These are phyloP conservation scores for Strobilomyces echinocephalus DNA, from an alignment of 768 basidiomycete genomes.

Conservation along the genomic window DNA sequence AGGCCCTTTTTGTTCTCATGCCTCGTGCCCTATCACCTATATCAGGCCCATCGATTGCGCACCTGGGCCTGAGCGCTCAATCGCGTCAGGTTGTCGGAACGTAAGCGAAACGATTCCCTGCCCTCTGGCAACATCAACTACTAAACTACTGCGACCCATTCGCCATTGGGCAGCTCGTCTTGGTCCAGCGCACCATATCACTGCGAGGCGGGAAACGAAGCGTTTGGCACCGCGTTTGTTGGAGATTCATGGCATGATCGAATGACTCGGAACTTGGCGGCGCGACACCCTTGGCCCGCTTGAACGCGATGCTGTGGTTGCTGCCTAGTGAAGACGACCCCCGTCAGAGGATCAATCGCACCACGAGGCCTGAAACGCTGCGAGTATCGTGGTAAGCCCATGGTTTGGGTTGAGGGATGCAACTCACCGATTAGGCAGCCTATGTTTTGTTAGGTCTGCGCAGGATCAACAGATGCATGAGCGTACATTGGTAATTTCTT, in stretches of 20 bases:
- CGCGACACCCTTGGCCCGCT: not conserved
- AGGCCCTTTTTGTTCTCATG: slow-evolving; percentile 22
- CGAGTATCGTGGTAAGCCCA: not conserved
- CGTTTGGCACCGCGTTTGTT: slow-evolving; percentile 43
- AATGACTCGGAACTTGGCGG: not conserved
- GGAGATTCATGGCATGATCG: slow-evolving; percentile 34
- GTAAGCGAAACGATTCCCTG: not conserved
- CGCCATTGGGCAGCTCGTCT: not conserved
- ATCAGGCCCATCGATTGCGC: slow-evolving; percentile 30
- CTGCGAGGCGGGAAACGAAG: not conserved
- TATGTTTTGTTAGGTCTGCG: not conserved
- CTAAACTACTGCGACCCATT: not conserved
- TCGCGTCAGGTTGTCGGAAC: too few species aligned
- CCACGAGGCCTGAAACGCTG: not conserved
- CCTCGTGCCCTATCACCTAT: slow-evolving; percentile 28
- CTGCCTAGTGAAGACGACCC: not conserved
- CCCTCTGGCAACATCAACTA: not conserved
- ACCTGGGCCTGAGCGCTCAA: too few species aligned
- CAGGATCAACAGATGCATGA: not conserved
- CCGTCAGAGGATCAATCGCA: not conserved
- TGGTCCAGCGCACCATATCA: too few species aligned
- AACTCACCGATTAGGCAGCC: not conserved
- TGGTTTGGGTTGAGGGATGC: slow-evolving; percentile 10
- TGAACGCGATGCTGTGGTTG: not conserved
- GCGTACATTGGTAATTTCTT: not conserved